These are phyloP conservation scores for Aspergillus sclerotialis DNA, from an alignment of 2,329 filamentous ascomycete species.

Conservation along the genomic window DNA sequence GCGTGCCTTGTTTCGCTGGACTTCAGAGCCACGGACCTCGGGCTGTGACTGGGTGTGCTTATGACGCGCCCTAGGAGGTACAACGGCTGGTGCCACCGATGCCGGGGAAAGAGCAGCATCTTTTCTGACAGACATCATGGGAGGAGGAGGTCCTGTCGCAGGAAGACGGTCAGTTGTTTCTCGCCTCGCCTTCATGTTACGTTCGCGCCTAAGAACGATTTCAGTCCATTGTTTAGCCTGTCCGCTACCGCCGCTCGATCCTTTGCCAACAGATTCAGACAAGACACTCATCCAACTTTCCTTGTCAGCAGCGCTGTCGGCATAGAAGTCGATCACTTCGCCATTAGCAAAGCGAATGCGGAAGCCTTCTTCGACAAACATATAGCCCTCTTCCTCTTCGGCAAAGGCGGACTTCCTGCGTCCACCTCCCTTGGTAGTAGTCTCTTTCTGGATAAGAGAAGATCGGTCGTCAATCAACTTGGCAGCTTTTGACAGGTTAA, in stretches of 20 bases:
- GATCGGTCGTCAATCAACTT: conserved; percentile 90
- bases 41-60: conserved; percentile 36
- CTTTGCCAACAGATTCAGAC: conserved; percentile 60
- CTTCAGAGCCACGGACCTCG: conserved; percentile 27
- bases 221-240: conserved; percentile 55
- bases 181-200: conserved; percentile 27
- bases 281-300: conserved; percentile 92
- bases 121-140: conserved; percentile 13
- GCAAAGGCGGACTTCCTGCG: conserved; percentile 92
- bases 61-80: conserved; percentile 27
- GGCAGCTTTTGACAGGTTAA: conserved; percentile 88
- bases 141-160: conserved; percentile 12
- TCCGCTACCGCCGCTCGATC: conserved; percentile 35
- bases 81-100: conserved; percentile 22
- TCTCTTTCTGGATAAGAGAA: conserved; percentile 75
- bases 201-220: conserved; percentile 48
- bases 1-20: conserved; percentile 34
- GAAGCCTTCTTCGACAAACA: conserved; percentile 99
- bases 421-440: conserved; percentile 65
- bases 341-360: conserved; percentile 97
- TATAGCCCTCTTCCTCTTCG: conserved; percentile 97
- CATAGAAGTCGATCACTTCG: conserved; percentile 97
- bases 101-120: conserved; percentile 15
- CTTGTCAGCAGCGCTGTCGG: conserved; percentile 79
- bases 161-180: conserved; percentile 20